Base-by-base conservation (phyloP, 441 rosid species). In the Adansonia grandidieri region DNA sequence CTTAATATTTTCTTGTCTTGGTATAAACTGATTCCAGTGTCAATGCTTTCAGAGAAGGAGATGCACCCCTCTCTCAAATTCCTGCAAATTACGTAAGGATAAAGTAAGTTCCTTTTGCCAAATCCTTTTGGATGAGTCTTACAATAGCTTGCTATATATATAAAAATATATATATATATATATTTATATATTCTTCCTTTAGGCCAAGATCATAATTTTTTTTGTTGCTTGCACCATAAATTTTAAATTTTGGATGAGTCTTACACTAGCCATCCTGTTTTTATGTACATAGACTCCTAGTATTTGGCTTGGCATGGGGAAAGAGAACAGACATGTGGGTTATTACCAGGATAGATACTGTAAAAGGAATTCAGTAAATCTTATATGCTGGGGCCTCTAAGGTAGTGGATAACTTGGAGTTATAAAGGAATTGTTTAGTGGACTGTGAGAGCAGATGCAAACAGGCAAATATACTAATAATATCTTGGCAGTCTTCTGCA, bases 21-120 rank as follows among this genome's bases (percentile, higher is more conserved):
- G 13, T 57, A 53, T 67, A 60, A 76, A 40, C 85, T 78, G 56
- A 70, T 51, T 53, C 37, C 42, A 42, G 22, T 77, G 6, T 77
- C 80, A 1, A 51, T 81, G 74, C 32, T 85, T 80, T 65, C 87
- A 91, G 93, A 84, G 91, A 86, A 82, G 95, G 89, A 78, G 83
- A 87, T 66, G 70, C 86, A 72, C 82, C 89, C 6, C 82, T 91
- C 84, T 90, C 93, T 69, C 95, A 89, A 83, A 84, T 89, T 77
- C 83, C 89, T 70, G 79, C 90, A n/a, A 79, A 79, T 75, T 88
- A 83, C 82, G 50, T 91, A 78, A 84, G 95, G 85, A 82, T 91
- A 81, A 87, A 79, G 95, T 89, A 71, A 83, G 82, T 81, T 80
- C 66, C 79, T 54, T 72, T 8, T n/a, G 13, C 14, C 50, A 42